Conservation (phyloP, 768 basidiomycete genomes). For the Myochromella boudieri region DNA sequence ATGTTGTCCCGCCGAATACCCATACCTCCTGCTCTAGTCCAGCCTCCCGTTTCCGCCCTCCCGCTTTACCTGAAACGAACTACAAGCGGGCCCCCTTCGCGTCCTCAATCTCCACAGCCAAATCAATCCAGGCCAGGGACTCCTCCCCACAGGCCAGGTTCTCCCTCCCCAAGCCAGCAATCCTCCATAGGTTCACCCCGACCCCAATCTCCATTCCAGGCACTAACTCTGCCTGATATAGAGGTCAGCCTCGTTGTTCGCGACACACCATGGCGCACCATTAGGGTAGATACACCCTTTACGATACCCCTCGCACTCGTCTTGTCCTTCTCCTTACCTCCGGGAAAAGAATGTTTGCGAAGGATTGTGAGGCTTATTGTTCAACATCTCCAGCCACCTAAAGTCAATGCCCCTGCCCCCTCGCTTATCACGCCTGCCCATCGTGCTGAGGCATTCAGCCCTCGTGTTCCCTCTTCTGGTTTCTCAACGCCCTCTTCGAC, state of each 20-base stretch:
- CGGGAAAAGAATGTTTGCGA: conserved; percentile 27
- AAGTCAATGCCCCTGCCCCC: conserved; percentile 12
- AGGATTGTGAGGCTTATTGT: conserved; percentile 55
- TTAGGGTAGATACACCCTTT: conserved; percentile 61
- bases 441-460: conserved; percentile 26
- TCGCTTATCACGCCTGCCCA: conserved; percentile 21
- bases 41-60: conserved; percentile 66
- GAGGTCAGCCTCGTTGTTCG: conserved; percentile 59
- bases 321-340: conserved; percentile 44
- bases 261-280: conserved; percentile 41
- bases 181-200: conserved; percentile 35
- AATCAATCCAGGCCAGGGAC: conserved; percentile 54
- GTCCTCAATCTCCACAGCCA: conserved; percentile 61
- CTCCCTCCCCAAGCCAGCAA: conserved; percentile 43
- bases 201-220: conserved; percentile 33
- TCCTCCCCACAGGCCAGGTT: conserved; percentile 47
- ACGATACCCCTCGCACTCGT: conserved; percentile 52
- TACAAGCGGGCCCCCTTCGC: conserved; percentile 39
- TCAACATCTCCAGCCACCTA: conserved; percentile 61
- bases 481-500: conserved; percentile 52
- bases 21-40: conserved; percentile 37
- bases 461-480: conserved; percentile 45
- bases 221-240: conserved; percentile 37
- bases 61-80: conserved; percentile 74
- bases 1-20: conserved; percentile 84